Percentiles rank a stretch among this genome's conserved stretches.
Evolutionary conservation across 2,329 filamentous ascomycete species (phyloP).

Genomic region (Colletotrichum liaoningense): DNA sequence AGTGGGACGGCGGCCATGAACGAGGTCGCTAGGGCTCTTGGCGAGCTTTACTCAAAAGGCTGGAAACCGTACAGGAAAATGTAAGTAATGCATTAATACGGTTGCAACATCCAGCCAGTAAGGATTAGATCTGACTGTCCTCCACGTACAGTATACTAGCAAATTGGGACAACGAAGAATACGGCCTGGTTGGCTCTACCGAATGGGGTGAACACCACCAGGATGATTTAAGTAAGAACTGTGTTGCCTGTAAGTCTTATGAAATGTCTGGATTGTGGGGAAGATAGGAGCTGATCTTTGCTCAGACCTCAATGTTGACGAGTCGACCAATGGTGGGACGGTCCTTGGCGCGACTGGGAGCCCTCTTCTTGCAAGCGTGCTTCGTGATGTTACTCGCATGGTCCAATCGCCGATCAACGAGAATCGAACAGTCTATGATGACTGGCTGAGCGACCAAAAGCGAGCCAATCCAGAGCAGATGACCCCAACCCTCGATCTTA

Average conservation of each 20-base stretch:
- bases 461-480: too few relatives aligned
- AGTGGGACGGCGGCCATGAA: too few relatives aligned
- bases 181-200: constrained; percentile 77
- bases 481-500: constrained; percentile 50
- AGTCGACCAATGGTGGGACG: constrained; percentile 63
- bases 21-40: too few relatives aligned
- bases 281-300: too few relatives aligned
- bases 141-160: constrained; percentile 63
- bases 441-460: constrained; percentile 52
- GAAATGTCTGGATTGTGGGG: too few relatives aligned
- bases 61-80: too few relatives aligned
- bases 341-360: constrained; percentile 66
- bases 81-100: too few relatives aligned
- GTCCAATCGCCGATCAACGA: constrained; percentile 62
- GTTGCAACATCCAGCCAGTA: too few relatives aligned
- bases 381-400: constrained; percentile 63
- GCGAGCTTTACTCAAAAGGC: too few relatives aligned
- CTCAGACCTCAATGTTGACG: too few relatives aligned
- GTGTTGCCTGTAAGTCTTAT: too few relatives aligned
- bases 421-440: constrained; percentile 52
- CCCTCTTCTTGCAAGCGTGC: constrained; percentile 69
- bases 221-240: constrained; percentile 63
- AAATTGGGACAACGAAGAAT: constrained; percentile 74
- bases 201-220: constrained; percentile 80
- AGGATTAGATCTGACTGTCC: too few relatives aligned